Conservation (phyloP, 2,329 filamentous ascomycete genomes). For the Ophiocordyceps camponoti-floridani region DNA sequence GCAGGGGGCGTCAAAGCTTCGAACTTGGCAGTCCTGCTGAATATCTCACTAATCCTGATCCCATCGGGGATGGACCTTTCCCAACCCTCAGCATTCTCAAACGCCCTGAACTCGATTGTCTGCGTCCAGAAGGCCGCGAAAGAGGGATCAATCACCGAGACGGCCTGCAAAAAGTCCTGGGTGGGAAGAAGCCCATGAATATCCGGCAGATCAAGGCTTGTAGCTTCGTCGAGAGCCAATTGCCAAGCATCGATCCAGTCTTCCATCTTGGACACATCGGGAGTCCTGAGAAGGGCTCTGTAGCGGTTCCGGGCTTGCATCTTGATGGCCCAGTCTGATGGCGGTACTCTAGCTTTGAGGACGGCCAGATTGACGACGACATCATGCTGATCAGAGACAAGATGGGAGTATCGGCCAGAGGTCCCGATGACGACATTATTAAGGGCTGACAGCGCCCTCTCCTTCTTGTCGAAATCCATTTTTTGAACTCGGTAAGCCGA, state of each 20-base stretch:
- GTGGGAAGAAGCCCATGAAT: not conserved
- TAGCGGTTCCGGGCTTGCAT: not conserved
- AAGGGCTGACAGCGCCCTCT: not conserved
- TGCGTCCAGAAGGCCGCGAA: not conserved
- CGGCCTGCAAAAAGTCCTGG: not conserved
- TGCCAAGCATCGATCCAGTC: not conserved
- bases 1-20: not conserved
- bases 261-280: not conserved
- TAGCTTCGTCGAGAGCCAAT: not conserved
- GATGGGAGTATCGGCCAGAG: not conserved
- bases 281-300: not conserved
- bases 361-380: not conserved
- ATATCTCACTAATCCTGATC: not conserved
- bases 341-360: not conserved
- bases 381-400: not conserved
- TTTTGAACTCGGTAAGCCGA: not conserved
- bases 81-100: not conserved
- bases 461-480: not conserved
- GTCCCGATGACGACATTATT: not conserved
- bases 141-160: not conserved
- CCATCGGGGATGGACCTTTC: not conserved
- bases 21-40: not conserved
- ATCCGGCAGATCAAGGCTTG: not conserved
- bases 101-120: not conserved
- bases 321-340: not conserved